Percentiles rank a stretch among this genome's conserved stretches.
These are phyloP conservation scores for Dipodascopsis uninucleata DNA, from an alignment of 805 yeast species.

Conservation along the genomic window DNA sequence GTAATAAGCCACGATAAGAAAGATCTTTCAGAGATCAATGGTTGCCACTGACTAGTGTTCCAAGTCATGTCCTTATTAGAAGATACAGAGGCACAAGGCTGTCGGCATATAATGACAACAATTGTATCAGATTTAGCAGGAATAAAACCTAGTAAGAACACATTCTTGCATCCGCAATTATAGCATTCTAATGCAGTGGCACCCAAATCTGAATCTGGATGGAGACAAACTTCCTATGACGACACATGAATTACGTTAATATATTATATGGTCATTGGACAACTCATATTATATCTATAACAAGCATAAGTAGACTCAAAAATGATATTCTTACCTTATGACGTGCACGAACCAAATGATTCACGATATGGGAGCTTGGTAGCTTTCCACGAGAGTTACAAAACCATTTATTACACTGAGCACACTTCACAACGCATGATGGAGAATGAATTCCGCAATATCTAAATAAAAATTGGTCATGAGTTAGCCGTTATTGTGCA, in stretches of 20 bases:
- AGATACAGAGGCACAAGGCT: slow-evolving; percentile 58
- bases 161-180: slow-evolving; percentile 79
- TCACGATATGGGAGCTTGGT: slow-evolving; percentile 74
- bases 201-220: slow-evolving; percentile 79
- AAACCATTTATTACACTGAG: slow-evolving; percentile 79
- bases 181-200: slow-evolving; percentile 85
- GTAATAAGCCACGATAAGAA: slow-evolving; percentile 79
- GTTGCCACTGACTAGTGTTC: slow-evolving; percentile 87
- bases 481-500: neutral
- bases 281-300: no score
- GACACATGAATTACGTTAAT: neutral
- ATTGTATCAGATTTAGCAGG: slow-evolving; percentile 82
- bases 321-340: slow-evolving; percentile 49
- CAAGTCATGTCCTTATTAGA: slow-evolving; percentile 69
- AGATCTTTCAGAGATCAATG: slow-evolving; percentile 74
- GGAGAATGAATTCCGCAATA: slow-evolving; percentile 75
- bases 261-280: no score
- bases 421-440: slow-evolving; percentile 68
- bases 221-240: slow-evolving; percentile 53
- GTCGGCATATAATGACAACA: slow-evolving; percentile 79
- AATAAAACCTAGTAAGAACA: slow-evolving; percentile 78
- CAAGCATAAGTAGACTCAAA: neutral
- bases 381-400: slow-evolving; percentile 67
- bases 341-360: slow-evolving; percentile 75
- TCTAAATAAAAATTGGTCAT: slow-evolving; percentile 13